Evolutionary conservation across 192 early-diverging fungal species (phyloP).

Genomic region (Backusella macrospora): DNA sequence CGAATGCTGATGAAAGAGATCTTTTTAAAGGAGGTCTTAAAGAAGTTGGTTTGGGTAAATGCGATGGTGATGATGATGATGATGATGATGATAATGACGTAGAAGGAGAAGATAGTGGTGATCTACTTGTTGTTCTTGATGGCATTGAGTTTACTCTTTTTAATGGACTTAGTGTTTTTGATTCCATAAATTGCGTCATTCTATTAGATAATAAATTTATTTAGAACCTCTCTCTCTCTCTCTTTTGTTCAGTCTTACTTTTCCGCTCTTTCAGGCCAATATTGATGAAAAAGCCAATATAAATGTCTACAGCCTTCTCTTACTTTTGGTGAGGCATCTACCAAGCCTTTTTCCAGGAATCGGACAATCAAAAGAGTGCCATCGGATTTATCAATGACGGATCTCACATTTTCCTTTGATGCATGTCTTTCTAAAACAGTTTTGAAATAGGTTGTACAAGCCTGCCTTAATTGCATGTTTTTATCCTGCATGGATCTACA

Average conservation of each 20-base stretch:
- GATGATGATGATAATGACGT: background rate
- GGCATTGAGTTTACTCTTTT: background rate
- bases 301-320: slow-evolving; percentile 33
- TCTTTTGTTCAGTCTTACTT: slow-evolving; percentile 39
- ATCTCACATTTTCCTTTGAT: slow-evolving; percentile 5
- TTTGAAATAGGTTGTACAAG: slow-evolving; percentile 26
- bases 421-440: slow-evolving; percentile 36
- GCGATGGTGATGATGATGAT: background rate
- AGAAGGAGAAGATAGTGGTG: background rate
- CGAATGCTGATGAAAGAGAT: background rate
- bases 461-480: slow-evolving; percentile 36
- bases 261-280: slow-evolving; percentile 41
- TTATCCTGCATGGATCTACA: slow-evolving; percentile 38
- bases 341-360: slow-evolving; percentile 38
- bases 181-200: slow-evolving; percentile 6
- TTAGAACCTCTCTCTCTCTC: background rate
- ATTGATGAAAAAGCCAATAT: slow-evolving; percentile 39
- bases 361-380: slow-evolving; percentile 26
- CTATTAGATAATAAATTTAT: background rate
- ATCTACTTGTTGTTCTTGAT: background rate
- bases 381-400: slow-evolving; percentile 33
- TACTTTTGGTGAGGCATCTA: slow-evolving; percentile 43
- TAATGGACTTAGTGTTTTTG: slow-evolving; percentile 14
- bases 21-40: background rate
- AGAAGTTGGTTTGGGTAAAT: background rate